A percentile compares a stretch with the other conserved stretches of the same genome.
phyloP scores from a whole-genome alignment of 768 basidiomycete genomes.

The Termitomyces sp. region DNA sequence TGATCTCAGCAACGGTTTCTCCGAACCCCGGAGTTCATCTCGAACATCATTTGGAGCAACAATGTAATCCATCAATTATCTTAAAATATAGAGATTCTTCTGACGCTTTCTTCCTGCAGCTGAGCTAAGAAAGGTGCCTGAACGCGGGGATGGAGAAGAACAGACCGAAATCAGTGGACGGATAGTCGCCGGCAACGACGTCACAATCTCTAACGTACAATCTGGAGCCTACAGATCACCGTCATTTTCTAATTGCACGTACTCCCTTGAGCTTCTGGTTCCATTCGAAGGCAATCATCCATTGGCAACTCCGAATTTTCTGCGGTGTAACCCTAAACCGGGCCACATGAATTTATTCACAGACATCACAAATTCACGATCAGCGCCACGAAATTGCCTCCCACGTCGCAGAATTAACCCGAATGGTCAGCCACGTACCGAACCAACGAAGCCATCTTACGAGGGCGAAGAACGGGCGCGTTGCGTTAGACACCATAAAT shows the following conservation, averaged over 20 bases:
- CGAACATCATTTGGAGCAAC: not conserved
- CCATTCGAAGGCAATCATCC: not conserved
- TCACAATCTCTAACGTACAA: not conserved
- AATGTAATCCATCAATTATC: not conserved
- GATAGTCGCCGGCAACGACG: not conserved
- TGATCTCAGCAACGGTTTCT: not conserved
- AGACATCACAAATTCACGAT: conserved; percentile 1
- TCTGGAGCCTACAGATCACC: not conserved
- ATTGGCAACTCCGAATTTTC: not conserved
- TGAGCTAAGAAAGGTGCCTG: not conserved
- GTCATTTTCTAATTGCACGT: not conserved
- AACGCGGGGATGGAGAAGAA: not conserved
- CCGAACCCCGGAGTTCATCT: not conserved
- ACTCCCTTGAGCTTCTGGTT: not conserved
- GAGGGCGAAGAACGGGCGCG: not conserved
- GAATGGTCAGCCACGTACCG: conserved; percentile 5
- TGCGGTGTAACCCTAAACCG: not conserved
- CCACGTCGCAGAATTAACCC: conserved; percentile 2
- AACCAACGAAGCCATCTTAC: not conserved
- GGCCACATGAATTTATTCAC: not conserved
- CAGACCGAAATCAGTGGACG: not conserved
- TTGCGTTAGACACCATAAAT: conserved; percentile 7
- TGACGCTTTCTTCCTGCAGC: not conserved
- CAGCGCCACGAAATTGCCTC: not conserved
- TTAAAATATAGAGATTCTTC: not conserved